Percentiles rank a stretch among this genome's conserved stretches.
Conservation (phyloP, 495 filamentous ascomycete species). For the Penicillium simplicissimum region DNA sequence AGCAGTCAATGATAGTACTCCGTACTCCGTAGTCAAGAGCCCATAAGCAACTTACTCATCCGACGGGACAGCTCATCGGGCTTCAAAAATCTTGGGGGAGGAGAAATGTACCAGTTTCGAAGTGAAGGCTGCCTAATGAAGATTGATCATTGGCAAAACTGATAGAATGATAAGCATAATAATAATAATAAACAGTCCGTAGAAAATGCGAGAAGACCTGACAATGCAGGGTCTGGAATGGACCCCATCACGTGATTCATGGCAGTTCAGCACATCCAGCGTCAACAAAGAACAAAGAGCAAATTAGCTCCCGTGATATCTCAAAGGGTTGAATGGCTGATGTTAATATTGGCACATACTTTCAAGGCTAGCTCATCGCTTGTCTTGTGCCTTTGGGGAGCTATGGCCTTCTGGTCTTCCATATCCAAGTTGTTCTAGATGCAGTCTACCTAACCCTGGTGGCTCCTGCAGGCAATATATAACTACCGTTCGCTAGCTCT, state of each 20-base stretch:
- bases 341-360: neutral
- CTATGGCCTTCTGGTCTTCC: neutral
- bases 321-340: neutral
- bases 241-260: neutral
- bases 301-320: too few species aligned
- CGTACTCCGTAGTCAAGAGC: too few species aligned
- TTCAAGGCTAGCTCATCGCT: neutral
- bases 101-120: neutral
- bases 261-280: too few species aligned
- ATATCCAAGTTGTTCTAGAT: too few species aligned
- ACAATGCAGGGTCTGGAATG: slow-evolving; percentile 6
- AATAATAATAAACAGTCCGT: slow-evolving; percentile 2
- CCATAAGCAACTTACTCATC: slow-evolving; percentile 1
- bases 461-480: slow-evolving; percentile 1
- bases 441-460: neutral
- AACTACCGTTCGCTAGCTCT: neutral
- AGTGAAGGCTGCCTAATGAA: neutral
- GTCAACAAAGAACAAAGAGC: neutral
- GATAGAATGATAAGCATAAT: neutral
- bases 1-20: neutral
- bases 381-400: neutral
- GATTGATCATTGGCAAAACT: neutral
- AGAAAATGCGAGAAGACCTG: neutral
- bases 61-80: neutral
- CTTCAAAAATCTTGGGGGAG: neutral